A percentile compares a stretch with the other conserved stretches of the same genome.
Evolutionary conservation across 805 yeast genomes (phyloP).

Genomic region (Cyberlindnera bimundalis): DNA sequence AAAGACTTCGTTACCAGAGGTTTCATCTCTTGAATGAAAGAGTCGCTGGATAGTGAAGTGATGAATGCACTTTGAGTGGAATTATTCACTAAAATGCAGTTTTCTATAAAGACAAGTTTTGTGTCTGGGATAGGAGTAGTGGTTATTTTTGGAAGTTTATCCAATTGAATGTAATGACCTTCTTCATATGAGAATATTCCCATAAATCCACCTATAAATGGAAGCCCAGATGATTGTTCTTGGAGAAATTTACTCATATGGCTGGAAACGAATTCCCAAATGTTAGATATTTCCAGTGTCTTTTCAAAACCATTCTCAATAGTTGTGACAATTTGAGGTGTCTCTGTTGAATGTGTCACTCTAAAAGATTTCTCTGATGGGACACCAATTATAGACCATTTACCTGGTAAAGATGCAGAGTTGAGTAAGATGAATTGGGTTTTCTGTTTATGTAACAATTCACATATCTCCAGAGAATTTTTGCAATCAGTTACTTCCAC

Average conservation of each 20-base stretch:
- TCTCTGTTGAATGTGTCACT: slow-evolving; percentile 60
- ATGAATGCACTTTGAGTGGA: slow-evolving; percentile 42
- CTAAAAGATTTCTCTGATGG: slow-evolving; percentile 45
- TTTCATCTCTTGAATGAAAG: slow-evolving; percentile 24
- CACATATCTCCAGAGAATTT: slow-evolving; percentile 50
- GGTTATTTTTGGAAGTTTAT: slow-evolving; percentile 37
- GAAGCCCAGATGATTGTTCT: slow-evolving; percentile 38
- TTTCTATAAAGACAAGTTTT: slow-evolving; percentile 65
- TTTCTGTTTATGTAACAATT: slow-evolving; percentile 30
- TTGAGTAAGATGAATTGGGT: slow-evolving; percentile 61
- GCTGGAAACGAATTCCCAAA: slow-evolving; percentile 53
- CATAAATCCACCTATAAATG: slow-evolving; percentile 88
- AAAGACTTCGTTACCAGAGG: slow-evolving; percentile 4
- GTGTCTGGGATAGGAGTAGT: slow-evolving; percentile 59
- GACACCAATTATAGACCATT: slow-evolving; percentile 82
- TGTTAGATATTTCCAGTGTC: slow-evolving; percentile 6
- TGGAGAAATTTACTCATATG: slow-evolving; percentile 39
- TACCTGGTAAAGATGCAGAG: slow-evolving; percentile 81
- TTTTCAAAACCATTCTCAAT: not conserved
- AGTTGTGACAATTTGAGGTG: slow-evolving; percentile 7
- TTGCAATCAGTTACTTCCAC: slow-evolving; percentile 1
- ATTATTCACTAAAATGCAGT: slow-evolving; percentile 57
- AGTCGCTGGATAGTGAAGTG: slow-evolving; percentile 39
- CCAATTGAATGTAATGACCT: slow-evolving; percentile 45
- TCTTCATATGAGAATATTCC: slow-evolving; percentile 90